These are phyloP conservation scores for Plantago major DNA, from an alignment of 257 asterid genomes.

Conservation along the genomic window DNA sequence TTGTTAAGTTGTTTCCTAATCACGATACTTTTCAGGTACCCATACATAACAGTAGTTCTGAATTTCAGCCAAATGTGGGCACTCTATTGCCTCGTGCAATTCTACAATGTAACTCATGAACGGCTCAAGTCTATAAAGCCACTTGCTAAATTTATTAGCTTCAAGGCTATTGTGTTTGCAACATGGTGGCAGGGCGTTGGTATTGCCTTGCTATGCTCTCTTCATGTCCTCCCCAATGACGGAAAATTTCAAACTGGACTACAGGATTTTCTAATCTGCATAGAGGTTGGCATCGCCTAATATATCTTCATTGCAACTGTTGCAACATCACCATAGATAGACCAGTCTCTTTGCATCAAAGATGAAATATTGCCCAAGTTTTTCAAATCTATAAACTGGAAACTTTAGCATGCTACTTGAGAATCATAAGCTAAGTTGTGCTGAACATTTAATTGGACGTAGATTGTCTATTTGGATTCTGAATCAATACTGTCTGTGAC, in stretches of 20 bases:
- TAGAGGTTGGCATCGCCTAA: conserved; percentile 45
- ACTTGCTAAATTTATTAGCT: conserved; percentile 94
- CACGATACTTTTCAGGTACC: conserved; percentile 52
- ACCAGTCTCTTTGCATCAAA: no score
- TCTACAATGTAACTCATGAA: conserved; percentile 75
- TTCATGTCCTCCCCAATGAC: conserved; percentile 53
- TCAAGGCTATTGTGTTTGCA: conserved; percentile 92
- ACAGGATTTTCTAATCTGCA: conserved; percentile 83
- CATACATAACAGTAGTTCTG: conserved; percentile 64
- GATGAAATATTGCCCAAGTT: no score
- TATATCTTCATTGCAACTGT: neutral
- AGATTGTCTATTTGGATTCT: no score
- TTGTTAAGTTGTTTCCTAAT: neutral
- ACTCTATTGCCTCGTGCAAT: conserved; percentile 76
- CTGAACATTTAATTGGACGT: no score
- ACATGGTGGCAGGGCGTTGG: conserved; percentile 99
- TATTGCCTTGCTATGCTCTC: conserved; percentile 61
- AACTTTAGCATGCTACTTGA: no score
- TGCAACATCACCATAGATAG: no score
- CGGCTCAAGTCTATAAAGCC: conserved; percentile 73
- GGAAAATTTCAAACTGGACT: conserved; percentile 62
- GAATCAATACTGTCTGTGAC: no score
- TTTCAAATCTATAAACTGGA: no score
- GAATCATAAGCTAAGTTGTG: no score
- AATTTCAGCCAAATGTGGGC: conserved; percentile 99